Evolutionary conservation across 2,329 filamentous ascomycete genomes (phyloP).

Genomic region (Fusarium concolor): DNA sequence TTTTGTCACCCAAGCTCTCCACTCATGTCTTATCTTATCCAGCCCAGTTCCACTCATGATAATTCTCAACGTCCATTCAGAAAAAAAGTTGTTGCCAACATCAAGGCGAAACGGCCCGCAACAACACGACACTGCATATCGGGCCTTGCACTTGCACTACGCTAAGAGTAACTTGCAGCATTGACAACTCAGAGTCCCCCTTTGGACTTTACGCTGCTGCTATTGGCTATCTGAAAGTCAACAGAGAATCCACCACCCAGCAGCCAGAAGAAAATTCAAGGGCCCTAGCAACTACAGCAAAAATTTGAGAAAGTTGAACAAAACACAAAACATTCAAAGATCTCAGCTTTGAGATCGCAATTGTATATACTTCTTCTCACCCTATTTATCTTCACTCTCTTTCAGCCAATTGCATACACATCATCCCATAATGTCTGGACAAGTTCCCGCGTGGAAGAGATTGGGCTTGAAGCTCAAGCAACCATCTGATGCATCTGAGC

Average conservation of each 20-base stretch:
- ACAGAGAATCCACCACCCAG: conserved; percentile 31
- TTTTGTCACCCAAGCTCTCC: conserved; percentile 34
- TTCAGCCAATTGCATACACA: conserved; percentile 9
- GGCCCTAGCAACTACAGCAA: conserved; percentile 39
- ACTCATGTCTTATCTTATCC: conserved; percentile 34
- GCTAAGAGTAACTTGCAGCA: conserved; percentile 40
- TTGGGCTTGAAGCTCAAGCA: conserved; percentile 72
- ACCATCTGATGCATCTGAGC: conserved; percentile 49
- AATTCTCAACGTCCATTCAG: conserved; percentile 37
- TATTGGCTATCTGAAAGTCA: conserved; percentile 24
- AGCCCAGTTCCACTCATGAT: conserved; percentile 37
- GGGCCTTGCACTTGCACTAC: conserved; percentile 32
- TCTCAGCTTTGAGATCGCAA: not conserved
- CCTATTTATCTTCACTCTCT: not conserved
- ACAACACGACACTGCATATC: conserved; percentile 41
- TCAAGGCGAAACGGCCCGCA: conserved; percentile 37
- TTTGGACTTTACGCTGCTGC: conserved; percentile 12
- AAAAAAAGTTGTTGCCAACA: conserved; percentile 46
- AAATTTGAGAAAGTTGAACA: conserved; percentile 29
- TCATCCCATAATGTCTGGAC: conserved; percentile 57
- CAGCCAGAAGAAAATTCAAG: conserved; percentile 39
- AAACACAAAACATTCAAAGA: conserved; percentile 15
- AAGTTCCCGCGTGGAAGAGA: conserved; percentile 70
- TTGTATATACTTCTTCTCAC: not conserved
- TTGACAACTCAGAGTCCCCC: conserved; percentile 31